phyloP scores from a whole-genome alignment of 345 rosid species.

The Gossypium mustelinum region DNA sequence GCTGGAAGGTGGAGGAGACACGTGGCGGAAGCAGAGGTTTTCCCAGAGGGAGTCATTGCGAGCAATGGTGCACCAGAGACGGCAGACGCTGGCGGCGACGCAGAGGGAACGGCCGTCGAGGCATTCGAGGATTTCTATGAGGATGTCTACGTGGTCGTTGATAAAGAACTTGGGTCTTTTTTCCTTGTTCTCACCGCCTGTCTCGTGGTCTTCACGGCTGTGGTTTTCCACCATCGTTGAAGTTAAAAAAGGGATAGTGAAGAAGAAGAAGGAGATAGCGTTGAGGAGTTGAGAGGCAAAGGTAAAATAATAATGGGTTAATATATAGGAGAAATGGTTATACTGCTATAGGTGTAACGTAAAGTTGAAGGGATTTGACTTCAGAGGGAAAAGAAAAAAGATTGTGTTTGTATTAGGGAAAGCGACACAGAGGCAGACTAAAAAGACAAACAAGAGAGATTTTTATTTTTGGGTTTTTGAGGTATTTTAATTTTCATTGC shows the following conservation, averaged over 20 bases:
- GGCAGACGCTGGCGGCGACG: constrained; percentile 83
- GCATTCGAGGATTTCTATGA: constrained; percentile 60
- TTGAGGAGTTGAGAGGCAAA: neutral
- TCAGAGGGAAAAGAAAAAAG: neutral
- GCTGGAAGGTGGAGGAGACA: constrained; percentile 51
- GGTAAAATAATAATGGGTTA: neutral
- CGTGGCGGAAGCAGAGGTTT: constrained; percentile 80
- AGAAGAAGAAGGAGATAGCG: constrained; percentile 4
- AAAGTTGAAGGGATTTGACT: constrained; percentile 28
- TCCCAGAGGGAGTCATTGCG: constrained; percentile 84
- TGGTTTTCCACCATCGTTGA: constrained; percentile 28
- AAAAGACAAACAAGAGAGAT: neutral
- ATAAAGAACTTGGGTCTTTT: constrained; percentile 44
- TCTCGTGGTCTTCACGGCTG: constrained; percentile 16
- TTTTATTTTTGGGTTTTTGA: neutral
- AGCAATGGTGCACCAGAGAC: constrained; percentile 73
- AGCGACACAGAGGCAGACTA: constrained; percentile 7
- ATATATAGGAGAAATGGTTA: neutral
- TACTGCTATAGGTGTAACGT: constrained; percentile 13
- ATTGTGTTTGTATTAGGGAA: constrained; percentile 5
- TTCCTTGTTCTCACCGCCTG: constrained; percentile 11
- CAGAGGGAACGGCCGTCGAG: constrained; percentile 86
- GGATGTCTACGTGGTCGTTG: constrained; percentile 85
- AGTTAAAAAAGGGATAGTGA: neutral
- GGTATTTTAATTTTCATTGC: too few species aligned